Evolutionary conservation across 2,329 filamentous ascomycete genomes (phyloP).

Genomic region (Ophiostoma fasciatum): DNA sequence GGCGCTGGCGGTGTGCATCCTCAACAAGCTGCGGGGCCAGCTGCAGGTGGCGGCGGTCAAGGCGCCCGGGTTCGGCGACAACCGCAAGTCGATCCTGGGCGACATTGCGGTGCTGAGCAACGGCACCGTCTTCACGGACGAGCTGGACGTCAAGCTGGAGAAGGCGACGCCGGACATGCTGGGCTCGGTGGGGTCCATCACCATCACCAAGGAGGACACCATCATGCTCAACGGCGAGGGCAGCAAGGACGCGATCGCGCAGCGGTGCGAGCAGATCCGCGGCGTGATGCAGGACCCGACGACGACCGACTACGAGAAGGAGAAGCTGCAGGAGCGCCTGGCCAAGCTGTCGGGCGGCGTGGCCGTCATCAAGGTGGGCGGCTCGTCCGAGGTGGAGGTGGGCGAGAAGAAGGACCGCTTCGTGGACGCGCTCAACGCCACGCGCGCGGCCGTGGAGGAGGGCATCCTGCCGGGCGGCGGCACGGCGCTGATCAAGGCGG

Average conservation of each 20-base stretch:
- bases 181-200: slow-evolving; percentile 93
- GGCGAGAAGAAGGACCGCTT: slow-evolving; percentile 99
- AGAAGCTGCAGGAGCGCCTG: slow-evolving; percentile 99
- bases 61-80: slow-evolving; percentile 98
- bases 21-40: slow-evolving; percentile 99
- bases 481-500: slow-evolving; percentile 94
- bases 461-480: slow-evolving; percentile 98
- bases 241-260: slow-evolving; percentile 80
- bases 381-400: slow-evolving; percentile 94
- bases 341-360: slow-evolving; percentile 98
- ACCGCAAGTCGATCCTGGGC: slow-evolving; percentile 98
- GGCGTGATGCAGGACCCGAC: slow-evolving; percentile 87
- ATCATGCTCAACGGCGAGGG: slow-evolving; percentile 97
- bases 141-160: slow-evolving; percentile 98
- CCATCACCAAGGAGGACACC: slow-evolving; percentile 99
- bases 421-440: slow-evolving; percentile 95
- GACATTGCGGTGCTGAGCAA: slow-evolving; percentile 94
- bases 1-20: slow-evolving; percentile 94
- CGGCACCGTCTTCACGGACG: slow-evolving; percentile 92
- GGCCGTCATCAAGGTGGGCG: slow-evolving; percentile 97
- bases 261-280: slow-evolving; percentile 98
- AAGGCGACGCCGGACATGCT: slow-evolving; percentile 94
- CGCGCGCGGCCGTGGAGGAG: slow-evolving; percentile 94
- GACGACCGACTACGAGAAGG: slow-evolving; percentile 99
- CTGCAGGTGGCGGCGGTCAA: slow-evolving; percentile 97